Evolutionary conservation across 2,329 filamentous ascomycete species (phyloP).

Genomic region (Sporothrix brasiliensis): DNA sequence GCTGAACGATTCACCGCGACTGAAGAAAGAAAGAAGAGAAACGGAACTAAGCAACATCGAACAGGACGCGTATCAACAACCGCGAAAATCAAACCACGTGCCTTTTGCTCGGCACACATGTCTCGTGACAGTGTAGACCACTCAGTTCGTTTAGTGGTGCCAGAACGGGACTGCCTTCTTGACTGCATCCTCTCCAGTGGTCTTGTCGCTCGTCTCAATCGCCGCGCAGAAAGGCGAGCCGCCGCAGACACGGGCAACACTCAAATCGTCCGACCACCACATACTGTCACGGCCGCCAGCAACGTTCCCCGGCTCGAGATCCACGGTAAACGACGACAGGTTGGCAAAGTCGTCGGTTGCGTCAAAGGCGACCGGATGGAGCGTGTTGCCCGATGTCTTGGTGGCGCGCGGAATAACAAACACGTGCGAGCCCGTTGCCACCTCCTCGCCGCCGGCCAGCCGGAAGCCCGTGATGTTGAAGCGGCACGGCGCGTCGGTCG

Average conservation of each 20-base stretch:
- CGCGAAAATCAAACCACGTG: not conserved
- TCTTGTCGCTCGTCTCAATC: not conserved
- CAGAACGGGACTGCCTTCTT: not conserved
- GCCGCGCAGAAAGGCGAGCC: not conserved
- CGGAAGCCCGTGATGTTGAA: slow-evolving; percentile 46
- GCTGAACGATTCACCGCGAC: not conserved
- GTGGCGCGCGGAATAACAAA: slow-evolving; percentile 42
- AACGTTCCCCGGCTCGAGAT: slow-evolving; percentile 40
- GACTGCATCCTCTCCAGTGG: not conserved
- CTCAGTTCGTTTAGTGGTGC: not conserved
- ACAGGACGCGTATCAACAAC: not conserved
- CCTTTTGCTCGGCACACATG: not conserved
- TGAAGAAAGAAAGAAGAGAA: not conserved
- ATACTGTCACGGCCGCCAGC: slow-evolving; percentile 36
- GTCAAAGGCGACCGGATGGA: slow-evolving; percentile 40
- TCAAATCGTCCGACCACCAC: slow-evolving; percentile 54
- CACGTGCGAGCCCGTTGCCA: slow-evolving; percentile 37
- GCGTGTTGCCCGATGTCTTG: slow-evolving; percentile 39
- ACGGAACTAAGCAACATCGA: not conserved
- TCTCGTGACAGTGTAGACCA: not conserved
- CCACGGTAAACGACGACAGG: slow-evolving; percentile 47
- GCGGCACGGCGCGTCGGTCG: slow-evolving; percentile 41
- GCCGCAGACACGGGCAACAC: slow-evolving; percentile 5
- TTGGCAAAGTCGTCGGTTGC: slow-evolving; percentile 39
- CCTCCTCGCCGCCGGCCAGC: slow-evolving; percentile 36